Conservation (phyloP, 139 green algal genomes). For the Mychonastes homosphaera region DNA sequence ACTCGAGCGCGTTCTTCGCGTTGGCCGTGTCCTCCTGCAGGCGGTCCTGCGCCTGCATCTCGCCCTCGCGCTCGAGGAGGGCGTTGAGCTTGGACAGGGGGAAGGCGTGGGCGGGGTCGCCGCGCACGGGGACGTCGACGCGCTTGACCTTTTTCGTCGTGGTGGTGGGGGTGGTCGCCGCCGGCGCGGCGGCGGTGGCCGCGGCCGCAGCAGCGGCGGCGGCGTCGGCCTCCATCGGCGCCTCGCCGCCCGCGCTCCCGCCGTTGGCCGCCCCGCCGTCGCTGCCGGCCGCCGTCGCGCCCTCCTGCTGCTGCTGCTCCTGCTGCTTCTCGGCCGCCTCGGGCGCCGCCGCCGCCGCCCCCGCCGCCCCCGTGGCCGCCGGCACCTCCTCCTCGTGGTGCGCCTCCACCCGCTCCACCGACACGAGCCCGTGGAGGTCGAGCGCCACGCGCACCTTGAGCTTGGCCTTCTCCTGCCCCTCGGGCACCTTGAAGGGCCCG, state of each 20-base stretch:
- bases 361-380: constrained; percentile 5
- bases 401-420: constrained; percentile 56
- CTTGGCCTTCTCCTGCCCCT: constrained; percentile 60
- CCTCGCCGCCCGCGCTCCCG: constrained; percentile 11
- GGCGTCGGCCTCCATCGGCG: constrained; percentile 44
- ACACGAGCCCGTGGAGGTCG: constrained; percentile 82
- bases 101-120: neutral
- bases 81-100: constrained; percentile 22
- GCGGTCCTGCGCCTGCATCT: constrained; percentile 55
- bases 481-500: constrained; percentile 30
- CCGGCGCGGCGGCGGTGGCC: neutral
- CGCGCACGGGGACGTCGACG: constrained; percentile 31
- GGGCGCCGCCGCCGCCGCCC: constrained; percentile 18
- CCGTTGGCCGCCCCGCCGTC: constrained; percentile 6
- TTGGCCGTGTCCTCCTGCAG: constrained; percentile 94
- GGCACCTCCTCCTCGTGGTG: constrained; percentile 77
- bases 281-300: constrained; percentile 3
- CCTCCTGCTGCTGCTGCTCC: constrained; percentile 10
- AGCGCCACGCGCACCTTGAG: constrained; percentile 52
- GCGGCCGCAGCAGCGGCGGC: constrained; percentile 8
- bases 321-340: constrained; percentile 3
- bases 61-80: constrained; percentile 38
- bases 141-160: constrained; percentile 59
- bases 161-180: constrained; percentile 16
- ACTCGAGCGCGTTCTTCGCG: constrained; percentile 91